phyloP scores from a whole-genome alignment of 345 rosid species.

The Sonneratia caseolaris region DNA sequence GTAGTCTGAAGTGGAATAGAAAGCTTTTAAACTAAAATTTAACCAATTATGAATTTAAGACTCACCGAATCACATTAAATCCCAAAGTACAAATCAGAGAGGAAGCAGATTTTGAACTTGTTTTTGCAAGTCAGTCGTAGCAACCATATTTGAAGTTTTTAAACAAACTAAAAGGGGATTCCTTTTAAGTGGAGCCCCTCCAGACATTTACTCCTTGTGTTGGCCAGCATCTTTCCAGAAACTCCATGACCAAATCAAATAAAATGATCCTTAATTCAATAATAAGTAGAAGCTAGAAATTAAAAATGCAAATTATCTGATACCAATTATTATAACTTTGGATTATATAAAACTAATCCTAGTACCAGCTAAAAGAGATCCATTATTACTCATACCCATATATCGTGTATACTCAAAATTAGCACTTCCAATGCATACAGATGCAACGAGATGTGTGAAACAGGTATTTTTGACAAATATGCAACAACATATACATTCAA shows the following conservation, averaged over 20 bases:
- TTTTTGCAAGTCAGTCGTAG: neutral
- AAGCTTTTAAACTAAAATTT: neutral
- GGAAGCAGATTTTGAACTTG: neutral
- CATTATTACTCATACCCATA: neutral
- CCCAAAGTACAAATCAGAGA: neutral
- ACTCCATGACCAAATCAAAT: neutral
- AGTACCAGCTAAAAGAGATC: neutral
- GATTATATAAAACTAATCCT: neutral
- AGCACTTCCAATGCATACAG: neutral
- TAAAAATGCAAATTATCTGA: neutral
- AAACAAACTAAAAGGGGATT: too few species aligned
- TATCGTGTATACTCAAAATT: neutral
- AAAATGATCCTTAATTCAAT: neutral
- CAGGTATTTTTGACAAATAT: neutral
- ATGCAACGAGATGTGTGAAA: neutral
- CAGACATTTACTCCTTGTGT: neutral
- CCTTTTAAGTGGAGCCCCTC: neutral
- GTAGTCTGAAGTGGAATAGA: neutral
- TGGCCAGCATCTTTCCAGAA: neutral
- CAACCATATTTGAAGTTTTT: neutral
- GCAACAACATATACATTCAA: neutral
- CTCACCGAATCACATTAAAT: neutral
- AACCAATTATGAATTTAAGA: neutral
- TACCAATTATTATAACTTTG: neutral
- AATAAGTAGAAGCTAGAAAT: neutral